Percentiles rank a stretch among this genome's conserved stretches.
These are phyloP conservation scores for Picea abies DNA, from an alignment of 83 land plant species.

Conservation along the genomic window DNA sequence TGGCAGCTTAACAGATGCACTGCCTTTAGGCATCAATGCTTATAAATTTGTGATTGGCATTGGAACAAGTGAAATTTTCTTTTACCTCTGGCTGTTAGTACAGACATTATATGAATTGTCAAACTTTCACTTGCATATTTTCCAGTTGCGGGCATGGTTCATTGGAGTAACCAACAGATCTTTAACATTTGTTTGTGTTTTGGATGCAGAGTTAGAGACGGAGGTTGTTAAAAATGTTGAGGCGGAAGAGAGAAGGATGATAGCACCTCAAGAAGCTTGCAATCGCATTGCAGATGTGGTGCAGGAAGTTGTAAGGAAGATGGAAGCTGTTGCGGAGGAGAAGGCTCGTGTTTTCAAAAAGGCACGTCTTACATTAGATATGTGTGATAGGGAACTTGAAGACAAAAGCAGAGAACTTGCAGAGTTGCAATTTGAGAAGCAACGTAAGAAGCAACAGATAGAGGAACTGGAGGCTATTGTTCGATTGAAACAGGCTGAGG, in stretches of 20 bases:
- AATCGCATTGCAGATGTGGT: constrained; percentile 89
- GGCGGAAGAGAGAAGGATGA: constrained; percentile 57
- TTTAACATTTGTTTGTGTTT: neutral
- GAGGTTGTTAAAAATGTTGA: constrained; percentile 50
- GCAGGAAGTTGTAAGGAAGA: constrained; percentile 85
- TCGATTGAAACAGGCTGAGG: constrained; percentile 83
- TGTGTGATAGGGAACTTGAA: constrained; percentile 79
- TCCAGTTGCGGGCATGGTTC: no score
- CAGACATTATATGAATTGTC: no score
- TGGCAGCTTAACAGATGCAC: no score
- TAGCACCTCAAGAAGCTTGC: constrained; percentile 93
- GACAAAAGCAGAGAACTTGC: constrained; percentile 79
- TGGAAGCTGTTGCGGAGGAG: constrained; percentile 87
- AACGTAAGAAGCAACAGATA: constrained; percentile 72
- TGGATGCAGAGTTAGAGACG: constrained; percentile 58
- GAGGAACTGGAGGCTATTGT: constrained; percentile 86
- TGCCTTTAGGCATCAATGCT: no score
- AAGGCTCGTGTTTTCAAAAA: constrained; percentile 68
- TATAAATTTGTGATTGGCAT: no score
- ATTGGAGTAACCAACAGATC: no score
- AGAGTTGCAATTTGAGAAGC: constrained; percentile 72
- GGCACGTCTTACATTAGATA: constrained; percentile 68
- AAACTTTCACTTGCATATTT: no score
- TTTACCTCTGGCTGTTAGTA: no score
- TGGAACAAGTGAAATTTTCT: no score